Percentiles rank a stretch among this genome's conserved stretches.
These are phyloP conservation scores for Puya raimondii DNA, from an alignment of 176 grass and related monocot genomes.

Conservation along the genomic window DNA sequence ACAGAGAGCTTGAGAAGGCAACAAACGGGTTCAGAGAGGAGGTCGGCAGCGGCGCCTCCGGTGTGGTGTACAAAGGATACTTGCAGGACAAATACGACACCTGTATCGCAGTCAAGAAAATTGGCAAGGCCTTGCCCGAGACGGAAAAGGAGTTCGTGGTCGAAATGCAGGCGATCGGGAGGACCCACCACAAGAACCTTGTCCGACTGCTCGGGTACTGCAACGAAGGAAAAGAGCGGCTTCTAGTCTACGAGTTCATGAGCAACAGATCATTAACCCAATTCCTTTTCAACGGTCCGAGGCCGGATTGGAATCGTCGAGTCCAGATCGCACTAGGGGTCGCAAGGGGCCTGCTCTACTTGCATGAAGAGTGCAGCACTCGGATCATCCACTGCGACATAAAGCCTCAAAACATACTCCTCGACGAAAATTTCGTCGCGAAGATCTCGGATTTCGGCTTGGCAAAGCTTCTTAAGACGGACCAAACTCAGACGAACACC, in stretches of 20 bases:
- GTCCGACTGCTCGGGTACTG: constrained; percentile 6
- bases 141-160: constrained; percentile 3
- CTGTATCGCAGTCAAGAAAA: constrained; percentile 2
- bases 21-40: constrained; percentile 9
- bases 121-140: neutral
- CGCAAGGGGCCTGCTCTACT: constrained; percentile 10
- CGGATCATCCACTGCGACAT: constrained; percentile 22
- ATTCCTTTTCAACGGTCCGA: neutral
- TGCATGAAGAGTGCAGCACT: constrained; percentile 15
- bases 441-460: constrained; percentile 16
- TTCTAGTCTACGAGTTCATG: constrained; percentile 15
- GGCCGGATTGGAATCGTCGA: constrained; percentile 4
- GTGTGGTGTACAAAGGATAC: constrained; percentile 5
- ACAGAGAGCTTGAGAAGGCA: constrained; percentile 3
- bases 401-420: constrained; percentile 17
- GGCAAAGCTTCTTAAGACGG: constrained; percentile 10
- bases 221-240: constrained; percentile 2
- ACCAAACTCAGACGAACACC: constrained; percentile 6
- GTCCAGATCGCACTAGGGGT: constrained; percentile 7
- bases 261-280: neutral
- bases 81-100: neutral
- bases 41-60: neutral
- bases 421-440: constrained; percentile 7
- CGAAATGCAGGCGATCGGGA: constrained; percentile 2
- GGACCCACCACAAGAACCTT: constrained; percentile 15